phyloP scores from a whole-genome alignment of 1,139 yeast genomes.

The Yamadazyma dushanensis region DNA sequence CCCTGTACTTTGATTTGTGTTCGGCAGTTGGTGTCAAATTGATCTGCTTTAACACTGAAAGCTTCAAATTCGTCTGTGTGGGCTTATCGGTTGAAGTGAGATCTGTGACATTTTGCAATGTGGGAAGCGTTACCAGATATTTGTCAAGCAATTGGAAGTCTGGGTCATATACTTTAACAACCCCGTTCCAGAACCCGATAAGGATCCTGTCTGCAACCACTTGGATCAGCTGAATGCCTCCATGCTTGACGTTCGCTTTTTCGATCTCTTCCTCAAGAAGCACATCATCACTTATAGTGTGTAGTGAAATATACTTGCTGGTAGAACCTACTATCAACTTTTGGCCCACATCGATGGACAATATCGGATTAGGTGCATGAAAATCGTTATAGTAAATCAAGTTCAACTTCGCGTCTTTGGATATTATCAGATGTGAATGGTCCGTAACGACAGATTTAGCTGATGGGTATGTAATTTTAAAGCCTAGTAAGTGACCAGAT shows the following conservation, averaged over 20 bases:
- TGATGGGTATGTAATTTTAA: slow-evolving; percentile 12
- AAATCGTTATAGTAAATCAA: slow-evolving; percentile 24
- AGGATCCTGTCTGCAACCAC: slow-evolving; percentile 12
- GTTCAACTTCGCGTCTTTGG: slow-evolving; percentile 11
- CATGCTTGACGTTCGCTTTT: slow-evolving; percentile 16
- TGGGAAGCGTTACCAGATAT: slow-evolving; percentile 19
- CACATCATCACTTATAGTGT: slow-evolving; percentile 14
- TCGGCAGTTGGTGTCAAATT: slow-evolving; percentile 1
- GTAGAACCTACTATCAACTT: slow-evolving; percentile 46
- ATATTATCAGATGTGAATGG: slow-evolving; percentile 7
- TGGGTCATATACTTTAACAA: slow-evolving; percentile 24
- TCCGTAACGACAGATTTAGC: slow-evolving; percentile 2
- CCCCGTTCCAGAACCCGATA: slow-evolving; percentile 46
- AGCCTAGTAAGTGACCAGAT: slow-evolving; percentile 51
- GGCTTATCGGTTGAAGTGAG: slow-evolving; percentile 11
- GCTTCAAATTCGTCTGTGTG: slow-evolving; percentile 15
- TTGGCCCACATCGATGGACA: slow-evolving; percentile 31
- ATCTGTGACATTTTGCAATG: slow-evolving; percentile 11
- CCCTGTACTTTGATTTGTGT: slow-evolving; percentile 15
- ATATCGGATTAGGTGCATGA: slow-evolving; percentile 54
- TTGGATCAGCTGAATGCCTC: slow-evolving; percentile 24
- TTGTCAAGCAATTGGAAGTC: slow-evolving; percentile 11
- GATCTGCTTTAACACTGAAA: slow-evolving; percentile 17
- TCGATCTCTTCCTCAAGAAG: slow-evolving; percentile 1
- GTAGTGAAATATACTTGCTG: slow-evolving; percentile 30